Percentiles rank a stretch among this genome's conserved stretches.
These are phyloP conservation scores for Ilex asprella DNA, from an alignment of 257 asterid genomes.

Conservation along the genomic window DNA sequence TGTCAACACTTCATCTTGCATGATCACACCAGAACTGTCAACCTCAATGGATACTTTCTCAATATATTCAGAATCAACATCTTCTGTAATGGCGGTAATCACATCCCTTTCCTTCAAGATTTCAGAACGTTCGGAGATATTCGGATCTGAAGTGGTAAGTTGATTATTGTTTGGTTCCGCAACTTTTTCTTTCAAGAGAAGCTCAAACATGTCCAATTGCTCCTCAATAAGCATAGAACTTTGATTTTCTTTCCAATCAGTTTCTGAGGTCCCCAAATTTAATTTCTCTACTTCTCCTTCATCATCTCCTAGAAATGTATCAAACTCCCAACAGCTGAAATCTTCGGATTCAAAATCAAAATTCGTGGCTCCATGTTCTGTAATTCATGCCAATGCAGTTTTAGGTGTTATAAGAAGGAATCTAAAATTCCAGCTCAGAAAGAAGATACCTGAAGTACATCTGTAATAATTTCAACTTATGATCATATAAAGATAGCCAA, in stretches of 20 bases:
- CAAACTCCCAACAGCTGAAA: slow-evolving; percentile 17
- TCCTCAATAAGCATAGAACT: slow-evolving; percentile 1
- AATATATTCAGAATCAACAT: slow-evolving; percentile 36
- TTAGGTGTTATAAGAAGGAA: too few relatives aligned
- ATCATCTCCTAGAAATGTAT: slow-evolving; percentile 12
- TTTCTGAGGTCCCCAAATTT: slow-evolving; percentile 5
- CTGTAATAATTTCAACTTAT: too few relatives aligned
- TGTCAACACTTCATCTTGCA: slow-evolving; percentile 4
- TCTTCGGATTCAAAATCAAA: slow-evolving; percentile 13
- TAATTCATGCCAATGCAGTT: not conserved
- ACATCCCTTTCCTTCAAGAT: slow-evolving; percentile 38
- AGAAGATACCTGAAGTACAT: too few relatives aligned
- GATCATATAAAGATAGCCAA: too few relatives aligned
- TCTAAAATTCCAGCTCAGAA: too few relatives aligned
- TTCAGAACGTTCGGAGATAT: slow-evolving; percentile 19
- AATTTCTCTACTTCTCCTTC: slow-evolving; percentile 5
- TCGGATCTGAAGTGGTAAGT: slow-evolving; percentile 7
- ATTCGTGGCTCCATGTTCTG: slow-evolving; percentile 18
- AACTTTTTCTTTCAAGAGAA: slow-evolving; percentile 16
- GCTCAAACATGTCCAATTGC: slow-evolving; percentile 16
- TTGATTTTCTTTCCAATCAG: slow-evolving; percentile 13
- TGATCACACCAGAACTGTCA: slow-evolving; percentile 13
- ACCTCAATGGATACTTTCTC: slow-evolving; percentile 7
- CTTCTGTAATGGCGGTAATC: slow-evolving; percentile 32
- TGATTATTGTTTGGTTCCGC: slow-evolving; percentile 7